Evolutionary conservation across 306 rosid genomes (phyloP), one percentile per base, ranked within the genome.

Genomic region (Parietaria judaica): DNA sequence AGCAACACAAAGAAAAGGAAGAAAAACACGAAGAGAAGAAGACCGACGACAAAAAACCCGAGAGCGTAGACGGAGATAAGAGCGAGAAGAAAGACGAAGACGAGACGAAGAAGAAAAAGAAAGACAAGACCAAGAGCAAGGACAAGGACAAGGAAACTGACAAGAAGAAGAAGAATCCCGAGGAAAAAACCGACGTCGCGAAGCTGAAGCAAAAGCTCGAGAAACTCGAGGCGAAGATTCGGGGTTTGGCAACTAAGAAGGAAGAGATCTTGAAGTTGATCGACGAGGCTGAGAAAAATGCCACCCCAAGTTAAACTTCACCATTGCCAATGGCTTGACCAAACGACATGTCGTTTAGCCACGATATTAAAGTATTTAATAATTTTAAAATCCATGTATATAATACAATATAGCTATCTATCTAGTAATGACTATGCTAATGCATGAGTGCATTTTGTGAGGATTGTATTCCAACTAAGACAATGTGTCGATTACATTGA

Each of bases 191-290:
- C 7, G 90, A 86, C 35, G 84, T 84, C 4, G 6, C 54, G 34
- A 86, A 68, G 60, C 74, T 86, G 31, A 79, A 65, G 67, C 74
- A 65, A 61, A 83, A 81, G 77, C 86, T 86, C 53, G 84, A 78
- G 52, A 82, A 80, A 68, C 38, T 82, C 56, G 88, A 86, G 3
- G 0, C 73, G 35, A 80, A 86, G 60, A 80, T 82, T 13, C 83
- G 80, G 58, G 88, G 61, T 0, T 47, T 86, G 51, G 46, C 8
- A 16, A 71, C 70, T 0, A 86, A 82, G 82, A 80, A 36, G 58
- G 79, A 80, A 57, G 86, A 86, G 45, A 15, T 82, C 23, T 60
- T 82, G 71, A 82, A 76, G 67, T 60, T 66, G 38, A 64, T 82
- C 68, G 8, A 80, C 14, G 79, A 82, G 61, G 78, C 11, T 55